A percentile compares a stretch with the other conserved stretches of the same genome.
These are phyloP conservation scores for Globisporangium barbulae DNA, from an alignment of 352 stramenopile genomes.

Conservation along the genomic window DNA sequence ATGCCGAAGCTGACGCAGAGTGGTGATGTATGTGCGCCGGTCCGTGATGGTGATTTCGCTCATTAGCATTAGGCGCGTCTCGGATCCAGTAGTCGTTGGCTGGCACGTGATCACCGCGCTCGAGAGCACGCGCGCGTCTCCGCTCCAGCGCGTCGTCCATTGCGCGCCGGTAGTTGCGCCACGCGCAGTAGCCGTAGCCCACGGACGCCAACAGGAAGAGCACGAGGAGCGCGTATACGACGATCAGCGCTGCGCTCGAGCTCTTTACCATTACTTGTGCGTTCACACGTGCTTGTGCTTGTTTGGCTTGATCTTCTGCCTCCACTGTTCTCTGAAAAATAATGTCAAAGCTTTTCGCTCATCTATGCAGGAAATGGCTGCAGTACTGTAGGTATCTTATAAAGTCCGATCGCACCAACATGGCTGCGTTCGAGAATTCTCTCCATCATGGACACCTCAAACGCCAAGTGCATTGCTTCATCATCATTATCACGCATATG, in stretches of 20 bases:
- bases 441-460: neutral
- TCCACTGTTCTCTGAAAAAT: neutral
- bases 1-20: neutral
- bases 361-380: neutral
- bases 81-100: constrained; percentile 35
- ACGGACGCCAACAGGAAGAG: constrained; percentile 26
- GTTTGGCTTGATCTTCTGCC: neutral
- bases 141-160: constrained; percentile 28
- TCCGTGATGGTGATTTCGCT: neutral
- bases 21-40: neutral
- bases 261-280: constrained; percentile 7
- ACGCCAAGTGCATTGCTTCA: too few relatives aligned
- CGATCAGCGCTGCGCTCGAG: constrained; percentile 13
- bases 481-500: neutral
- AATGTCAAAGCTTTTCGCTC: neutral
- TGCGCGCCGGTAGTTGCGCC: constrained; percentile 29
- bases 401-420: constrained; percentile 9
- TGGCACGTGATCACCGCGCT: constrained; percentile 16
- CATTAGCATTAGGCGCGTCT: neutral
- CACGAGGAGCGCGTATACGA: constrained; percentile 27
- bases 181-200: constrained; percentile 27
- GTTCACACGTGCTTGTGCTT: neutral
- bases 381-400: neutral
- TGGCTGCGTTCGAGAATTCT: constrained; percentile 1
- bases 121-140: constrained; percentile 24